phyloP scores from a whole-genome alignment of 345 rosid species.

The Corymbia maculata region DNA sequence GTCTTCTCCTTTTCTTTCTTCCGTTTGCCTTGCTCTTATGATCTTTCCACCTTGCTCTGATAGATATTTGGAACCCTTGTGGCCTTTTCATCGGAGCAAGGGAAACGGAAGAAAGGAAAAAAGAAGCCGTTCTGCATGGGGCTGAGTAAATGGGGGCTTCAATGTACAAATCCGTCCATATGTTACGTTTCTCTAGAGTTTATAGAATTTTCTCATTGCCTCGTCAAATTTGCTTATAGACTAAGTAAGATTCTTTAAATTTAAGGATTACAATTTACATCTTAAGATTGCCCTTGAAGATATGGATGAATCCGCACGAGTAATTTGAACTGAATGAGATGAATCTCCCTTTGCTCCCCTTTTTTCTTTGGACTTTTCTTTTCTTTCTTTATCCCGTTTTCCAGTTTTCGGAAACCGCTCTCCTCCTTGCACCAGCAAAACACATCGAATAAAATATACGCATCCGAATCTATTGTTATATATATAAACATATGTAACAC shows the following conservation, averaged over 20 bases:
- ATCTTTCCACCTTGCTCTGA: neutral
- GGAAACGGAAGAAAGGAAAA: neutral
- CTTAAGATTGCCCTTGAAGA: too few species aligned
- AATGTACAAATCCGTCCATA: neutral
- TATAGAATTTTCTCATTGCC: too few species aligned
- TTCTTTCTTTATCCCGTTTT: neutral
- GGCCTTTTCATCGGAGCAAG: neutral
- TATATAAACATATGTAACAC: too few species aligned
- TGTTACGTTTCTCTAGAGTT: neutral
- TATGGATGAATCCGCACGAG: neutral
- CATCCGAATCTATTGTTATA: too few species aligned
- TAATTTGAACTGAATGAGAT: neutral
- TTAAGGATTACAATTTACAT: too few species aligned
- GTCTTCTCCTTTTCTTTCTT: too few species aligned
- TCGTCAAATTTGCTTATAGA: accelerated
- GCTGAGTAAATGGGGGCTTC: neutral
- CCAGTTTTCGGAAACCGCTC: neutral
- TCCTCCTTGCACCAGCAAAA: too few species aligned
- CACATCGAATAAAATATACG: too few species aligned
- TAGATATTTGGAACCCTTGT: neutral
- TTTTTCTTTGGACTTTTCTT: too few species aligned
- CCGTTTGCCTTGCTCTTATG: too few species aligned
- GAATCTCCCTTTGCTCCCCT: neutral
- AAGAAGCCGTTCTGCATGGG: neutral
- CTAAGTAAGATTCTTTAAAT: too few species aligned